Evolutionary conservation across 2,329 filamentous ascomycete genomes (phyloP).

Genomic region (Ophiocordyceps unilateralis): DNA sequence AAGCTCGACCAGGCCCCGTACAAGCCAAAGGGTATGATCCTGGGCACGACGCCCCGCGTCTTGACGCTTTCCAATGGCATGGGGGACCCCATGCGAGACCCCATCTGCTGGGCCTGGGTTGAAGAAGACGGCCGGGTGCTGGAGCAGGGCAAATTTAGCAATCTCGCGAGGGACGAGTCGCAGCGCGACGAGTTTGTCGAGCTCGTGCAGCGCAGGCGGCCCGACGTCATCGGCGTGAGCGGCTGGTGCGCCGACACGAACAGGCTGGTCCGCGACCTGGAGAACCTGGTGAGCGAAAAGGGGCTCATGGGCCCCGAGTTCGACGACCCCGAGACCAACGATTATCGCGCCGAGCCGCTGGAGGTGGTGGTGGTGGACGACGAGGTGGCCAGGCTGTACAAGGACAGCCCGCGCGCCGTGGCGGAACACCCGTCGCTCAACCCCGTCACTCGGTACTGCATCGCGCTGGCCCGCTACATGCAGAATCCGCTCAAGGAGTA

Average conservation of each 20-base stretch:
- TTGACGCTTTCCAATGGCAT: constrained; percentile 76
- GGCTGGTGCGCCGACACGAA: constrained; percentile 80
- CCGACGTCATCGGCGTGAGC: constrained; percentile 79
- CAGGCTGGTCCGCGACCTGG: constrained; percentile 65
- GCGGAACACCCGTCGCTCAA: constrained; percentile 67
- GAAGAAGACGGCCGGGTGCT: constrained; percentile 81
- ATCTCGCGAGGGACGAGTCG: constrained; percentile 54
- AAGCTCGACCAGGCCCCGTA: constrained; percentile 91
- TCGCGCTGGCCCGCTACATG: constrained; percentile 76
- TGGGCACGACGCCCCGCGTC: constrained; percentile 77
- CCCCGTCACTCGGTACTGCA: constrained; percentile 72
- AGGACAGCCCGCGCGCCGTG: constrained; percentile 66
- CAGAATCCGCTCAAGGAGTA: constrained; percentile 96
- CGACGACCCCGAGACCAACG: constrained; percentile 58
- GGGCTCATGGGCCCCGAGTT: constrained; percentile 67
- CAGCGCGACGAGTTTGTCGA: constrained; percentile 58
- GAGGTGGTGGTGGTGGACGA: constrained; percentile 91
- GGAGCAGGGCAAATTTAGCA: constrained; percentile 75
- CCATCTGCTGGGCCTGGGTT: constrained; percentile 80
- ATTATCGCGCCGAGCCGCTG: constrained; percentile 60
- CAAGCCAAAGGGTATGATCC: constrained; percentile 81
- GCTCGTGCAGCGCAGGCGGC: constrained; percentile 60
- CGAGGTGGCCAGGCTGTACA: constrained; percentile 91
- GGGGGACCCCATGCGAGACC: constrained; percentile 55
- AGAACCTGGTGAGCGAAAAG: constrained; percentile 61